Conservation (phyloP, 768 basidiomycete species). For the Phlegmacium glaucopus region DNA sequence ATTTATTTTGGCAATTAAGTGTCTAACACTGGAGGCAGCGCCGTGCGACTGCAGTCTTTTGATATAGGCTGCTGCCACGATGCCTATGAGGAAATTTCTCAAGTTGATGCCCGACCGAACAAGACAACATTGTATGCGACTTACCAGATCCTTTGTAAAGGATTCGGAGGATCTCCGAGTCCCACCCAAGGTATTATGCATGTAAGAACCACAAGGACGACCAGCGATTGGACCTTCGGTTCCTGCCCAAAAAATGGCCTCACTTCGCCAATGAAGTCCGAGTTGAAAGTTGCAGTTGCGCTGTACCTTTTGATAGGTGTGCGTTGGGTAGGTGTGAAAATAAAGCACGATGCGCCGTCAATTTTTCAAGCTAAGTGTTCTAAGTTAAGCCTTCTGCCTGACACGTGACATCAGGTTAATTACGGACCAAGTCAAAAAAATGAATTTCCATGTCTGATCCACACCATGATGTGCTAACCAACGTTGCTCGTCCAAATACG, state of each 20-base stretch:
- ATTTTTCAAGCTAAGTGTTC: slow-evolving; percentile 54
- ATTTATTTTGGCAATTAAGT: slow-evolving; percentile 59
- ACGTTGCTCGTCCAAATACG: slow-evolving; percentile 61
- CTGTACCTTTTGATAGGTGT: slow-evolving; percentile 54
- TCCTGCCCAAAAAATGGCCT: slow-evolving; percentile 63
- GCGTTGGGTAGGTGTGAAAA: slow-evolving; percentile 2
- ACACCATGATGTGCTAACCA: slow-evolving; percentile 49
- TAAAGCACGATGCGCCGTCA: neutral
- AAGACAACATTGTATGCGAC: neutral
- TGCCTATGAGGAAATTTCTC: slow-evolving; percentile 32
- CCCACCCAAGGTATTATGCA: slow-evolving; percentile 71
- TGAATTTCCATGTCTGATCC: slow-evolving; percentile 12
- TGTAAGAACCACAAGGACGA: slow-evolving; percentile 66
- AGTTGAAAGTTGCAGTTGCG: slow-evolving; percentile 66
- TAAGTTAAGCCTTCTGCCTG: neutral
- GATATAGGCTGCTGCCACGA: slow-evolving; percentile 62
- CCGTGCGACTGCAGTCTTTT: slow-evolving; percentile 65
- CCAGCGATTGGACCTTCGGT: slow-evolving; percentile 61
- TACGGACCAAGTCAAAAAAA: neutral
- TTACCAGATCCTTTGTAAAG: slow-evolving; percentile 71
- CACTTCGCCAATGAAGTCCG: slow-evolving; percentile 48
- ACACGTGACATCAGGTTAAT: neutral
- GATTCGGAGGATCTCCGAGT: slow-evolving; percentile 59
- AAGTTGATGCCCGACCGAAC: neutral
- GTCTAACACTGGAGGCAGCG: slow-evolving; percentile 33